Evolutionary conservation across 2,329 filamentous ascomycete species (phyloP).

Genomic region (Cadophora gregata): DNA sequence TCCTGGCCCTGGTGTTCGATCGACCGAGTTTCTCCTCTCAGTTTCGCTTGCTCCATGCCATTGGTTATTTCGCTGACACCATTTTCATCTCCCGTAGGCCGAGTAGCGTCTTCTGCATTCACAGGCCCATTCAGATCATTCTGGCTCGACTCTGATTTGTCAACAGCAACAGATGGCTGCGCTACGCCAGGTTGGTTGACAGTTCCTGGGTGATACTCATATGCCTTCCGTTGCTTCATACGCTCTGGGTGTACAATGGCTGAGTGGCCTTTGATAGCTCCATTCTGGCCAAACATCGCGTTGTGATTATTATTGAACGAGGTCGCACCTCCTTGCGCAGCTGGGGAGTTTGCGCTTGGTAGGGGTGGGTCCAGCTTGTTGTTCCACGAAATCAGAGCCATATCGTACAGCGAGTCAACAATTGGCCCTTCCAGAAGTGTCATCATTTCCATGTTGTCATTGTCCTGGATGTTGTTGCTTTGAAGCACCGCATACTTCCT

Average conservation of each 20-base stretch:
- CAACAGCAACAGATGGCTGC: neutral
- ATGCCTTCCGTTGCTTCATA: conserved; percentile 27
- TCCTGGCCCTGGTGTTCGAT: conserved; percentile 29
- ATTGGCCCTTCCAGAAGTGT: conserved; percentile 76
- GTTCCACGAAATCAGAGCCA: conserved; percentile 75
- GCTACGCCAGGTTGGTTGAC: conserved; percentile 30
- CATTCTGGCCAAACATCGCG: conserved; percentile 41
- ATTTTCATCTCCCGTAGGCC: conserved; percentile 17
- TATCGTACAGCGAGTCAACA: conserved; percentile 78
- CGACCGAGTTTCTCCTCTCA: conserved; percentile 17
- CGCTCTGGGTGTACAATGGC: conserved; percentile 31
- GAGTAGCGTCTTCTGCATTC: conserved; percentile 31
- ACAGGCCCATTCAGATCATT: conserved; percentile 28
- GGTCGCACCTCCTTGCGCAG: conserved; percentile 45
- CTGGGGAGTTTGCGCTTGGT: conserved; percentile 59
- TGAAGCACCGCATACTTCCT: conserved; percentile 72
- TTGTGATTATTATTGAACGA: conserved; percentile 35
- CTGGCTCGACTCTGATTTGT: neutral
- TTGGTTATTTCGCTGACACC: conserved; percentile 13
- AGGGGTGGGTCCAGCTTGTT: conserved; percentile 64
- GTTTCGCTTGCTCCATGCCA: conserved; percentile 20
- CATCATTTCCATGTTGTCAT: conserved; percentile 85
- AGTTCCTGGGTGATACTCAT: conserved; percentile 30
- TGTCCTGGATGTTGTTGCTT: conserved; percentile 81
- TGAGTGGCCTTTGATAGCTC: conserved; percentile 43